phyloP scores from a whole-genome alignment of 2,329 filamentous ascomycete species.

The Trichocomaceae sp. region DNA sequence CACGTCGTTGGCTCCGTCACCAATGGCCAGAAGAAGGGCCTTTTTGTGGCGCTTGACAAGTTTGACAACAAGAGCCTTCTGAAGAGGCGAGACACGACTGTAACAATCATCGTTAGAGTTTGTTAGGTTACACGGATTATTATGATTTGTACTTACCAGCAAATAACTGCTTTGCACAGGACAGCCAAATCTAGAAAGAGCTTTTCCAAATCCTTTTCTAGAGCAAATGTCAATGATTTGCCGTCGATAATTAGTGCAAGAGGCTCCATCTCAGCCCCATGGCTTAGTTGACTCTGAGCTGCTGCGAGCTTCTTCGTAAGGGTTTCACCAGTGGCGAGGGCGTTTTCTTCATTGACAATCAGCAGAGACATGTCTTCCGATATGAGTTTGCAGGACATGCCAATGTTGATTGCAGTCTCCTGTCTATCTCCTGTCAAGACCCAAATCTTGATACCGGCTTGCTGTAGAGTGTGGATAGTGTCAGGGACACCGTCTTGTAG shows the following conservation, averaged over 20 bases:
- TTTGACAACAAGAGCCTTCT: conserved; percentile 97
- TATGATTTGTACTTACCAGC: conserved; percentile 48
- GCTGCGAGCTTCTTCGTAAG: conserved; percentile 90
- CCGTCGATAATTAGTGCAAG: conserved; percentile 92
- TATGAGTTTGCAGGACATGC: conserved; percentile 98
- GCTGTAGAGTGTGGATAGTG: conserved; percentile 94
- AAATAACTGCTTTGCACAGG: conserved; percentile 98
- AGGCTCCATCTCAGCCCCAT: conserved; percentile 58
- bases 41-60: conserved; percentile 93
- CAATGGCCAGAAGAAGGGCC: conserved; percentile 87
- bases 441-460: conserved; percentile 98
- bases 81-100: conserved; percentile 89
- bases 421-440: conserved; percentile 95
- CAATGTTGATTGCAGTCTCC: conserved; percentile 98
- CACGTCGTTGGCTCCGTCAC: conserved; percentile 97
- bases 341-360: conserved; percentile 86
- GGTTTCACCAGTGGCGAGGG: conserved; percentile 75
- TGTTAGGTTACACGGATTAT: no score
- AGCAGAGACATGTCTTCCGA: conserved; percentile 98
- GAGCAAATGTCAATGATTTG: conserved; percentile 84
- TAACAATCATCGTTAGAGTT: neutral
- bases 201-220: conserved; percentile 91
- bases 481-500: conserved; percentile 96
- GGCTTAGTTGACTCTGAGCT: conserved; percentile 71
- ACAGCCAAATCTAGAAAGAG: conserved; percentile 87